Percentiles rank a stretch among this genome's conserved stretches.
Conservation (phyloP, 1,284 basidiomycete genomes). For the Rhodofomes roseus region DNA sequence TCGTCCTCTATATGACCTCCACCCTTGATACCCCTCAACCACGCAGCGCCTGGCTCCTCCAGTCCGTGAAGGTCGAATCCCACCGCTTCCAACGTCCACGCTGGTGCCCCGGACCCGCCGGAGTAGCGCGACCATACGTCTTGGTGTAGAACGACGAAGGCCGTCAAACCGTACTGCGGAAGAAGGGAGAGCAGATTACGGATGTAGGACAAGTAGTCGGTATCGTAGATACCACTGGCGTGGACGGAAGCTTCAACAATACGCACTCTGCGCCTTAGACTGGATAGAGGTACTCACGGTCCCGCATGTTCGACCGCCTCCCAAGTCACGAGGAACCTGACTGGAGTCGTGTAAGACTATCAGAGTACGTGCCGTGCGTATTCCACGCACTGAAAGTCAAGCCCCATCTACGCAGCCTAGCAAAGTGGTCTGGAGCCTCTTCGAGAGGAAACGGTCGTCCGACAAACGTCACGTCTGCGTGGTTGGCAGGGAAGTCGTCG, state of each 20-base stretch:
- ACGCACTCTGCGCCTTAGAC: neutral
- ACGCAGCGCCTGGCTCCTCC: constrained; percentile 81
- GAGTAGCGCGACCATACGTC: constrained; percentile 95
- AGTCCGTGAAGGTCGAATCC: constrained; percentile 78
- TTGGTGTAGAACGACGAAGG: constrained; percentile 84
- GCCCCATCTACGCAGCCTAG: constrained; percentile 80
- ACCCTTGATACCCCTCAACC: constrained; percentile 75
- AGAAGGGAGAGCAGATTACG: constrained; percentile 71
- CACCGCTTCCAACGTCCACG: constrained; percentile 83
- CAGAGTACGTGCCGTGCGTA: neutral
- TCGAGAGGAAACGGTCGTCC: constrained; percentile 81
- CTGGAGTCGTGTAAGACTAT: constrained; percentile 34
- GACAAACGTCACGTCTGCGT: constrained; percentile 70
- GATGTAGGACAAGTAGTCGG: constrained; percentile 82
- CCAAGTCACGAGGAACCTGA: constrained; percentile 92
- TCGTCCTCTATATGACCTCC: constrained; percentile 70
- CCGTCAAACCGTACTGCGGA: constrained; percentile 75
- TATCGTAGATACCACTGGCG: constrained; percentile 76
- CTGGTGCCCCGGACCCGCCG: constrained; percentile 90
- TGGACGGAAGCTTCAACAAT: neutral
- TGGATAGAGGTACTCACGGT: constrained; percentile 51
- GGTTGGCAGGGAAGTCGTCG: constrained; percentile 58
- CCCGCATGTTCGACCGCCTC: constrained; percentile 92
- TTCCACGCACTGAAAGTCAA: constrained; percentile 70
- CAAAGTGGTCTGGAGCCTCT: constrained; percentile 81